Evolutionary conservation across 164 flowering plant genomes (phyloP), one percentile per base, ranked within the genome.

Genomic region (Warburgia ugandensis): DNA sequence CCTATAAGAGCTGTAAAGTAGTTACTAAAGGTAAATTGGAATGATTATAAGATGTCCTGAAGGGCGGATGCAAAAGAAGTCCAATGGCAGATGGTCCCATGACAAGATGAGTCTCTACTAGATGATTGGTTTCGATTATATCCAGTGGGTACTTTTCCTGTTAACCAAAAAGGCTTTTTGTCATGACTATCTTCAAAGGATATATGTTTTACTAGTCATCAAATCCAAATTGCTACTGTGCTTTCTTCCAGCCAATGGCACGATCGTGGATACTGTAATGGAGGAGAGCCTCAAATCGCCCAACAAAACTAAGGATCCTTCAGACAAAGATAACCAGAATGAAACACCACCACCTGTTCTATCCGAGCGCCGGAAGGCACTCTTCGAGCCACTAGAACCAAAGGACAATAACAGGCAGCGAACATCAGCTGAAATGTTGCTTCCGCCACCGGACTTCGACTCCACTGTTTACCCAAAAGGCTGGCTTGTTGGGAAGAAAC

Each of bases 361-460:
- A 31, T 84, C 97, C 1, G 86, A 86, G 54, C 80, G 83, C 16
- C 64, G 96, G n/a, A 91, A 75, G 71, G 94, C 94, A 22, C 86
- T 91, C 16, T 86, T 84, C 59, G 87, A 91, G 47, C 96, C 95
- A 11, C 45, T 91, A 42, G 94, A 79, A 39, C 89, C 94, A 10
- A 19, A 52, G 5, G 65, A 10, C 27, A 63, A 65, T 30, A 74
- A 73, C 56, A 79, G 77, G 4, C 50, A 50, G 44, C 63, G 77
- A 17, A 67, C 73, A 4, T 76, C 80, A 3, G 75, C 77, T 19
- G 97, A 86, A 50, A 55, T 72, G 22, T 54, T 91, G 49, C 81
- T 86, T 10, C 97, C 95, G 5, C 97, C 97, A 7, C 97, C 96
- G 0, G 97, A 91, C 57, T 91, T 91, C 32, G 97, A 91, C n/a